These are phyloP conservation scores for Thuidium tamariscinum DNA, from an alignment of 225 moss, liverwort and hornwort species.

Conservation along the genomic window DNA sequence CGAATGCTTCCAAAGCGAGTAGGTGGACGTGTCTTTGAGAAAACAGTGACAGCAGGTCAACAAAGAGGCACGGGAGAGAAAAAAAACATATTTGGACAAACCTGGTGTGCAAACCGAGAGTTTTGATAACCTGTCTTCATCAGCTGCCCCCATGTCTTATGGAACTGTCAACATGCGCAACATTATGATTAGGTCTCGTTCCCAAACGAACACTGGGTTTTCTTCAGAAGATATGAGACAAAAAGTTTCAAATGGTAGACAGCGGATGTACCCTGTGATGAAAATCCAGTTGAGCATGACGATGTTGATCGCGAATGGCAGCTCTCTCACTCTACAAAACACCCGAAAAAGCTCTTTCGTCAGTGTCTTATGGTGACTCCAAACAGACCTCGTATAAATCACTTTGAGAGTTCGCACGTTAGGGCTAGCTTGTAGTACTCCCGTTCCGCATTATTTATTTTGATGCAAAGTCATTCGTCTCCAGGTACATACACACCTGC, in stretches of 20 bases:
- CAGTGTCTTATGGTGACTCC: neutral
- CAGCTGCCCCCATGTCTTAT: conserved; percentile 84
- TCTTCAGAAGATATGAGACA: neutral
- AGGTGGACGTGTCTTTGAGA: neutral
- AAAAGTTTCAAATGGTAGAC: neutral
- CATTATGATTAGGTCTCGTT: neutral
- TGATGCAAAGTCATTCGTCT: neutral
- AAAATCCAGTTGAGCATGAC: conserved; percentile 55
- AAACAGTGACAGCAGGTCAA: neutral
- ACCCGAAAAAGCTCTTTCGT: neutral
- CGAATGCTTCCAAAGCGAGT: neutral
- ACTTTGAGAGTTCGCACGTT: neutral
- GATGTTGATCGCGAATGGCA: conserved; percentile 59
- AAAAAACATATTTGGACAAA: neutral
- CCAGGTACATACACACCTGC: neutral
- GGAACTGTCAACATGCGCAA: conserved; percentile 49
- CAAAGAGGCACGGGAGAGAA: neutral
- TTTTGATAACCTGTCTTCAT: conserved; percentile 99
- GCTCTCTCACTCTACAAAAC: conserved; percentile 41
- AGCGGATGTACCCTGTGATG: conserved; percentile 52
- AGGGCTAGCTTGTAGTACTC: neutral
- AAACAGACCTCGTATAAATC: neutral
- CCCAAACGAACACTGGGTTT: neutral
- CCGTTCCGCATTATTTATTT: neutral
- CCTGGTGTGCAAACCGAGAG: conserved; percentile 97